Percentiles rank a stretch among this genome's conserved stretches.
Evolutionary conservation across 164 flowering plant genomes (phyloP).

Genomic region (Magnolia officinalis): DNA sequence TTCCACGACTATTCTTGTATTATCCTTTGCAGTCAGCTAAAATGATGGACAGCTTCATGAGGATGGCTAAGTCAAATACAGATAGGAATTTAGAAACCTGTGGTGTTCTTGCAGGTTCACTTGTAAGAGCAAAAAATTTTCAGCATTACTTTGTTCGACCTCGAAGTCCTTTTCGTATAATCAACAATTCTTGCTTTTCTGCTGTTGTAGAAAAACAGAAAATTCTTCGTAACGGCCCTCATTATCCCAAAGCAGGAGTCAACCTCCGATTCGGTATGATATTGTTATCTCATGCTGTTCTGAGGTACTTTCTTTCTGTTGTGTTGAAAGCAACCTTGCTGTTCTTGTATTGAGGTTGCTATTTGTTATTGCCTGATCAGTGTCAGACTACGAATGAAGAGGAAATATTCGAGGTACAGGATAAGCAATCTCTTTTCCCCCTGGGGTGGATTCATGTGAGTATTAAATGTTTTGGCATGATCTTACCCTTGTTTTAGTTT

Average conservation of each 20-base stretch:
- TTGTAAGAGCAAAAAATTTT: constrained; percentile 46
- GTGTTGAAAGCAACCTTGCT: background rate
- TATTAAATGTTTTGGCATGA: constrained; percentile 6
- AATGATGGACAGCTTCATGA: constrained; percentile 90
- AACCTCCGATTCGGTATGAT: constrained; percentile 76
- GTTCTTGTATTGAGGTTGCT: constrained; percentile 5
- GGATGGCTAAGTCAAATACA: constrained; percentile 84
- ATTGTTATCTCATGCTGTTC: background rate
- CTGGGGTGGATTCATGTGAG: constrained; percentile 99
- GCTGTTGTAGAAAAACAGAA: constrained; percentile 68
- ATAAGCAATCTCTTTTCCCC: constrained; percentile 84
- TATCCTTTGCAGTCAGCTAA: constrained; percentile 55
- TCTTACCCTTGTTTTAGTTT: background rate
- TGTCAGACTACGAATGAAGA: constrained; percentile 96
- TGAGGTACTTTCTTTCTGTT: background rate
- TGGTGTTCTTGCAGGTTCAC: constrained; percentile 94
- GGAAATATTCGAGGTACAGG: constrained; percentile 96
- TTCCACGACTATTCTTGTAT: constrained; percentile 1
- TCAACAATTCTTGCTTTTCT: background rate
- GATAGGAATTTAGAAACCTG: constrained; percentile 85
- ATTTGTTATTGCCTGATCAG: constrained; percentile 31
- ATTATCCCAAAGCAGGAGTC: constrained; percentile 98
- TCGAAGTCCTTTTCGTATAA: background rate
- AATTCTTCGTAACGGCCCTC: constrained; percentile 72
- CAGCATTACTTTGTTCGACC: background rate